phyloP scores from a whole-genome alignment of 2,329 filamentous ascomycete genomes.

The Amylocarpus encephaloides region DNA sequence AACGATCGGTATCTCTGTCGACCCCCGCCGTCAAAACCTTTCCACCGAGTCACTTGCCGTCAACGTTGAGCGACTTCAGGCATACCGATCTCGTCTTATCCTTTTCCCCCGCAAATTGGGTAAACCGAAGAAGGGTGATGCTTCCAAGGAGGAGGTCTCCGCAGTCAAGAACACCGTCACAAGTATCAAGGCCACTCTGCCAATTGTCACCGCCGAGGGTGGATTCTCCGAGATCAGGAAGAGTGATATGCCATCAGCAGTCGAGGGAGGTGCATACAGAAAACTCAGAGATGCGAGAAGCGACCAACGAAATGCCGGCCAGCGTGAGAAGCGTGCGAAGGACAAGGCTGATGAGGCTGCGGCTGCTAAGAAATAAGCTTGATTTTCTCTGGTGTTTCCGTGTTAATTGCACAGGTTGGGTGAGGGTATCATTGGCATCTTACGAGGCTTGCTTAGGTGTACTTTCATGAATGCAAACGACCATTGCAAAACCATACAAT shows the following conservation, averaged over 20 bases:
- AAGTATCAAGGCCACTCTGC: slow-evolving; percentile 55
- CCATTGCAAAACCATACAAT: not conserved
- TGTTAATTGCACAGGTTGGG: slow-evolving; percentile 22
- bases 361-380: slow-evolving; percentile 71
- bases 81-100: slow-evolving; percentile 93
- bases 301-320: slow-evolving; percentile 74
- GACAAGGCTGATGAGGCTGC: slow-evolving; percentile 78
- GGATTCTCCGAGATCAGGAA: slow-evolving; percentile 72
- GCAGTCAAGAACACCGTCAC: slow-evolving; percentile 54
- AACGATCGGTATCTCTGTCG: slow-evolving; percentile 96
- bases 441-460: not conserved
- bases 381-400: slow-evolving; percentile 27
- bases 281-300: slow-evolving; percentile 78
- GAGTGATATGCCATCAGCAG: slow-evolving; percentile 67
- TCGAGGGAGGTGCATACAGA: slow-evolving; percentile 80
- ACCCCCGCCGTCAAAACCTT: slow-evolving; percentile 94
- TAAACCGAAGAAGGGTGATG: slow-evolving; percentile 89
- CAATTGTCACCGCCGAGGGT: slow-evolving; percentile 62
- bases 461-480: not conserved
- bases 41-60: slow-evolving; percentile 88
- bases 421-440: slow-evolving; percentile 19
- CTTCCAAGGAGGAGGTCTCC: slow-evolving; percentile 71
- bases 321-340: slow-evolving; percentile 87
- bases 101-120: slow-evolving; percentile 95
- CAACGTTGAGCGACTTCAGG: slow-evolving; percentile 97